A percentile compares a stretch with the other conserved stretches of the same genome.
Evolutionary conservation across 108 stramenopile species (phyloP).

Genomic region (Cyclotella atomus): DNA sequence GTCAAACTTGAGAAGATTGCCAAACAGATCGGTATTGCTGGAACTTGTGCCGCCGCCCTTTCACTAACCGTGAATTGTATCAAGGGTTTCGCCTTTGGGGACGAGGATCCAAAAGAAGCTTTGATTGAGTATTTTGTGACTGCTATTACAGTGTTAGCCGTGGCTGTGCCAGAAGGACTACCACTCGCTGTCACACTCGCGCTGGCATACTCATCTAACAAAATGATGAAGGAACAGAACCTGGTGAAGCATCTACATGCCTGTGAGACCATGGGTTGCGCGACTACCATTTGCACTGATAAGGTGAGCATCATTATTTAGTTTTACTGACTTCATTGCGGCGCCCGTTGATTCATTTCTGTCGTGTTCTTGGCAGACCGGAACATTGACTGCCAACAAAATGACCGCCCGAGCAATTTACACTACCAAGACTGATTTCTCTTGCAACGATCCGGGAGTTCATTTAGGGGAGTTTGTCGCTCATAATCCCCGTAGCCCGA

Average conservation of each 20-base stretch:
- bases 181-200: slow-evolving; percentile 97
- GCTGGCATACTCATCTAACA: slow-evolving; percentile 89
- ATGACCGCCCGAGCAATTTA: slow-evolving; percentile 89
- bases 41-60: slow-evolving; percentile 71
- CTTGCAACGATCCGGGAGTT: slow-evolving; percentile 57
- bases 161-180: slow-evolving; percentile 98
- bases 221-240: slow-evolving; percentile 96
- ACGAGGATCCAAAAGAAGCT: slow-evolving; percentile 29
- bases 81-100: slow-evolving; percentile 71
- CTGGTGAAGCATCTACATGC: slow-evolving; percentile 95
- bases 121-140: slow-evolving; percentile 80
- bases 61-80: slow-evolving; percentile 83
- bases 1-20: slow-evolving; percentile 87
- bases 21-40: slow-evolving; percentile 85
- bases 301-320: too few species aligned
- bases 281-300: slow-evolving; percentile 99
- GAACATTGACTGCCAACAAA: slow-evolving; percentile 96
- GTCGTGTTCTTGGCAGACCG: too few species aligned
- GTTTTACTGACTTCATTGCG: too few species aligned
- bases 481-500: slow-evolving; percentile 37
- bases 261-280: slow-evolving; percentile 99
- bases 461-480: slow-evolving; percentile 61
- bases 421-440: slow-evolving; percentile 51
- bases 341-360: too few species aligned
- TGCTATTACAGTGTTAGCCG: slow-evolving; percentile 92